Evolutionary conservation across 805 yeast genomes (phyloP), one percentile per base, ranked within the genome.

Genomic region (Tetrapisispora arboricola): DNA sequence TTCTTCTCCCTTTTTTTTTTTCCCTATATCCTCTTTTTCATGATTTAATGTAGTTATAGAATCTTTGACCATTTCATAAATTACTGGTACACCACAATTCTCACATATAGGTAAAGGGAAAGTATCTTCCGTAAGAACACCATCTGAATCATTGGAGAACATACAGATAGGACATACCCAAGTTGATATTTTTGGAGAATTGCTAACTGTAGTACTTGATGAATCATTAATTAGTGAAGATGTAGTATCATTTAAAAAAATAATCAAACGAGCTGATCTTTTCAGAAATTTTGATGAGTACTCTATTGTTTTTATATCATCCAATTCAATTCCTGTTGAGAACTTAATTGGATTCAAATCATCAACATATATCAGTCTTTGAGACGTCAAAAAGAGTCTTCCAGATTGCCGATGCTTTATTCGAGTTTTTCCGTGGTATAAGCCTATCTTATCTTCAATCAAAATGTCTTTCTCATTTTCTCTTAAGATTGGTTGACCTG

Each of bases 101-200:
- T 54, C 53, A 56, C 90, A 82, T 1, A 54, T 49, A 0, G 80
- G 79, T 2, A 66, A 46, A 8, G 53, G 55, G 9, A 54, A 48
- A 1, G 47, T 38, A 12, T 30, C 29, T 25, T 40, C 24, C 2
- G 44, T 33, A 9, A 54, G 20, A 37, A 36, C 34, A 45, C 56
- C 51, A 31, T 58, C 56, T 17, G 60, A 55, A 12, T 57, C 58
- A 8, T 56, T 48, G 7, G 58, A 55, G 3, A 73, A 49, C 10
- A 57, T 60, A 60, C 98, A 90, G 3, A 92, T 88, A n/a, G 82
- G 80, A 58, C 98, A 90, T 1, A 72, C 71, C 98, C 98, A 90
- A 8, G 41, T 30, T 6, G 25, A 25, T 5, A 25, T 15, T n/a
- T n/a, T n/a, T n/a, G n/a, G n/a, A n/a, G n/a, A n/a, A n/a, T n/a